phyloP scores from a whole-genome alignment of 371 early-diverging fungal species.

The Actinomucor elegans region DNA sequence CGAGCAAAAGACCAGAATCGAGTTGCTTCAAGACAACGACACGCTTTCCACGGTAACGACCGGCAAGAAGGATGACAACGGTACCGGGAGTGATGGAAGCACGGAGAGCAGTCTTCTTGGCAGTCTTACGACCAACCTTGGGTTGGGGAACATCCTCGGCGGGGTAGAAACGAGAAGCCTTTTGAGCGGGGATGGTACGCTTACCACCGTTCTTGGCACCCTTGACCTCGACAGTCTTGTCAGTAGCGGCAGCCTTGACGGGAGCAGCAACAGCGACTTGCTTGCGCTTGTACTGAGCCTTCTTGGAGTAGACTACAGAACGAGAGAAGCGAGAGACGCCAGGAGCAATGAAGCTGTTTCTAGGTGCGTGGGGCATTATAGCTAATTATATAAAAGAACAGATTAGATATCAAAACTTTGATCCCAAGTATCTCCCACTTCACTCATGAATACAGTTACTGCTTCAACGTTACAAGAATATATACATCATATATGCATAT shows the following conservation, averaged over 20 bases:
- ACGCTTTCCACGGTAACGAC: conserved; percentile 95
- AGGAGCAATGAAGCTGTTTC: conserved; percentile 77
- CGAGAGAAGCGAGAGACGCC: conserved; percentile 81
- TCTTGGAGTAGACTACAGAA: conserved; percentile 76
- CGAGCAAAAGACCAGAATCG: conserved; percentile 89
- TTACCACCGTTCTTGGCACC: conserved; percentile 85
- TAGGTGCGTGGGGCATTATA: conserved; percentile 51
- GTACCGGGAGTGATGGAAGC: conserved; percentile 94
- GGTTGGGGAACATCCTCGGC: conserved; percentile 82
- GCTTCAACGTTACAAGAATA: too few relatives aligned
- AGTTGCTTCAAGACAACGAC: conserved; percentile 98
- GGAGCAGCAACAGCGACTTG: conserved; percentile 56
- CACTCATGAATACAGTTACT: too few relatives aligned
- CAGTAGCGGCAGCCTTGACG: conserved; percentile 52
- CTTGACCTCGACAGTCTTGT: conserved; percentile 73
- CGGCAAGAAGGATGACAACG: conserved; percentile 95
- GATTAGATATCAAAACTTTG: too few relatives aligned
- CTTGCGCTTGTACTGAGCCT: conserved; percentile 82
- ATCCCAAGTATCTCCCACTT: too few relatives aligned
- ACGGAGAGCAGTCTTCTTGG: conserved; percentile 76
- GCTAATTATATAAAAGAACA: neutral
- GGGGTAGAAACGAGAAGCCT: conserved; percentile 82
- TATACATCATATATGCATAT: too few relatives aligned
- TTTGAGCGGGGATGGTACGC: conserved; percentile 71
- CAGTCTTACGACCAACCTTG: conserved; percentile 83